phyloP scores from a whole-genome alignment of 1,284 basidiomycete species.

The Cerrena zonata region DNA sequence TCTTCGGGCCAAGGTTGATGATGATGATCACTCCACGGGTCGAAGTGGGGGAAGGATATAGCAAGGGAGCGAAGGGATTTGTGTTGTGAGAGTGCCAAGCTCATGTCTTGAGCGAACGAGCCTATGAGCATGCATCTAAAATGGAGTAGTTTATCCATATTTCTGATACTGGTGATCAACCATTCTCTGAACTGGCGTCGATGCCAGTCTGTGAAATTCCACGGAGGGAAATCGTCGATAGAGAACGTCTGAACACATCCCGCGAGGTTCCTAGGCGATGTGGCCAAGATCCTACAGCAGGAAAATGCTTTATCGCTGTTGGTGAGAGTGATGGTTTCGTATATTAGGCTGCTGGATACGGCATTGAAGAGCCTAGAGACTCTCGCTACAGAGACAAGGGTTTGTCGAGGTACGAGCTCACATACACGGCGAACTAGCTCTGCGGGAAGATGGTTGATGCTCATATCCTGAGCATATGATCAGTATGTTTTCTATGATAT shows the following conservation, averaged over 20 bases:
- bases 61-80: background rate
- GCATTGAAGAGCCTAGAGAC: background rate
- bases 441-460: background rate
- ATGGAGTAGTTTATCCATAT: background rate
- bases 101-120: conserved; percentile 1
- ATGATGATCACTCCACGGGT: background rate
- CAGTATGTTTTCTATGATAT: background rate
- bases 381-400: background rate
- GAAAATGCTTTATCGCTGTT: background rate
- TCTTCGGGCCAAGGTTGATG: background rate
- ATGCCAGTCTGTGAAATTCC: background rate
- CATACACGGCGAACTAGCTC: background rate
- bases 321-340: background rate
- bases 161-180: background rate
- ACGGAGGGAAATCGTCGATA: background rate
- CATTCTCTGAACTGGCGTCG: background rate
- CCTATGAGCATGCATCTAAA: background rate
- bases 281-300: background rate
- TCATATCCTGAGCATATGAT: background rate
- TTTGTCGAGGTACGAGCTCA: background rate
- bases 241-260: background rate
- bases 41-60: background rate
- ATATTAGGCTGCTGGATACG: background rate
- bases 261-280: background rate
- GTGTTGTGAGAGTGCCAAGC: background rate